phyloP scores from a whole-genome alignment of 768 basidiomycete species.

The Russula earlei region DNA sequence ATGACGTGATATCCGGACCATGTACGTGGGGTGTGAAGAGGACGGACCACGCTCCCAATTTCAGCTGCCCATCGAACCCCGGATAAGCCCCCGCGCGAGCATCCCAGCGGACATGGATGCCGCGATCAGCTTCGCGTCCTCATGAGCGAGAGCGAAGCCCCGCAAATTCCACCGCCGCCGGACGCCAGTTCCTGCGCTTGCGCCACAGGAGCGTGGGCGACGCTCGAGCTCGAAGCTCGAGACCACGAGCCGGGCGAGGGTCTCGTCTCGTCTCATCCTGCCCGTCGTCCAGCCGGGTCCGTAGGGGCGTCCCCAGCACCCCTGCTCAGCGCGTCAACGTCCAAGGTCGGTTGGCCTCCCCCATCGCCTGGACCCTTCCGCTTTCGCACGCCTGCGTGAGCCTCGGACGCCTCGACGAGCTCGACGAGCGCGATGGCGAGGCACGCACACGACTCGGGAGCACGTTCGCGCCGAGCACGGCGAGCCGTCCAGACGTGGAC shows the following conservation, averaged over 20 bases:
- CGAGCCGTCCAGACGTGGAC: conserved; percentile 86
- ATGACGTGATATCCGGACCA: neutral
- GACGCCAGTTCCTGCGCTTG: neutral
- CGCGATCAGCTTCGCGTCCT: neutral
- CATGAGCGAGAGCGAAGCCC: neutral
- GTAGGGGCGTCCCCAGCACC: conserved; percentile 7
- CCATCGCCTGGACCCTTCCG: conserved; percentile 54
- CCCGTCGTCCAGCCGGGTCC: conserved; percentile 10
- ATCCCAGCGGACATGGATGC: conserved; percentile 2
- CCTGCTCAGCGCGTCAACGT: neutral
- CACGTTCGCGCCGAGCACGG: conserved; percentile 80
- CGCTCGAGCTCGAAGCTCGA: neutral
- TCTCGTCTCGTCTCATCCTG: conserved; percentile 4
- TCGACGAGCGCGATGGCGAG: conserved; percentile 88
- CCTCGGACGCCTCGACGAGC: conserved; percentile 87
- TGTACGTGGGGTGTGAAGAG: neutral
- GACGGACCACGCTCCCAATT: neutral
- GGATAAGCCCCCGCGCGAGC: conserved; percentile 5
- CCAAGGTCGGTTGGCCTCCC: conserved; percentile 38
- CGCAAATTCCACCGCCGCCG: conserved; percentile 15
- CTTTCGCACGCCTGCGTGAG: conserved; percentile 87
- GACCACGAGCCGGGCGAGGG: neutral
- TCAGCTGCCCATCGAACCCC: conserved; percentile 7
- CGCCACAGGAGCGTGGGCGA: no score
- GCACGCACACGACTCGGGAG: conserved; percentile 80